Base-by-base conservation (phyloP, 1,139 yeast species). In the Meyerozyma sp. region DNA sequence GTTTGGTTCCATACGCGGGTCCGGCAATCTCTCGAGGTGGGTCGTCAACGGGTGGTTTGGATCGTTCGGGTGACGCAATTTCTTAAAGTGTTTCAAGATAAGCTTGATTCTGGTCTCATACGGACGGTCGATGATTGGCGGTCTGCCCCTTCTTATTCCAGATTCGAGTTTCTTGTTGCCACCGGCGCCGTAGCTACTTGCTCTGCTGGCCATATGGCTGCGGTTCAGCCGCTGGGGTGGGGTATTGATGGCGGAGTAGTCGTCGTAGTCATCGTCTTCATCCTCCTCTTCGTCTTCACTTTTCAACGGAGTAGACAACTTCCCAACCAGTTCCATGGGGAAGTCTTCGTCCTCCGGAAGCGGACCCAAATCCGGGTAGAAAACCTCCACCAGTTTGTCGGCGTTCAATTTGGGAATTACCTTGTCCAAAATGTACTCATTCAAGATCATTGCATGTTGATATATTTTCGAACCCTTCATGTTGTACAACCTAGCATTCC, bases 61-160 rank as follows among this genome's bases (percentile, higher is more conserved):
- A 40, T 70, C 72, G 44, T 66, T 62, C 5, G 75, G 73, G 52
- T 79, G 82, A 43, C 81, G 77, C 46, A 85, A 82, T 58, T 86
- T 86, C 55, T 89, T 86, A 56, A 93, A 73, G 41, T 81, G 83
- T 58, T 95, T 82, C 70, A 91, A 69, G 37, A 93, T 83, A 49
- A 88, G 82, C 62, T 91, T 91, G 60, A 91, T 90, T 50, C 97
- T 75, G 54, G 89, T 90, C 64, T 93, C 97, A 63, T 85, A 91
- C 4, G 97, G 97, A 55, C 86, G 82, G 62, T 91, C 98, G 45
- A 91, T 94, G 43, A 91, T 87, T 1, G 98, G 98, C 8, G 98
- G 98, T 57, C 97, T 79, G 36, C 97, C 97, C 57, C 98, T 75
- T 62, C 88, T 82, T 43, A 81, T 80, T 50, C 90, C 84, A 43